Conservation (phyloP, 2,329 filamentous ascomycete species). For the Colletotrichum falcatum region DNA sequence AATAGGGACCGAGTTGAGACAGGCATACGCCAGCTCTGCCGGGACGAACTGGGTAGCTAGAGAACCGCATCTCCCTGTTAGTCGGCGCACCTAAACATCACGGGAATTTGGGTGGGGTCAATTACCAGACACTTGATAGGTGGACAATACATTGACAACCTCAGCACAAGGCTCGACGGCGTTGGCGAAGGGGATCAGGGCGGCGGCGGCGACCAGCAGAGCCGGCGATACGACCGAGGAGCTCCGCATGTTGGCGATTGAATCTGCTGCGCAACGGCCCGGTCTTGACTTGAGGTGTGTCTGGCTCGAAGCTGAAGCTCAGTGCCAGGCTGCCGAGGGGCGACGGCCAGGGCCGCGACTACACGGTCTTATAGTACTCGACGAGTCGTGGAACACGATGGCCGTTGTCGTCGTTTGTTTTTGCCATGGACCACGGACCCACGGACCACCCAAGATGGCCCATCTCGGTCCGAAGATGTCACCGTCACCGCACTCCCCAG, state of each 20-base stretch:
- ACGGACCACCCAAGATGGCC: background rate
- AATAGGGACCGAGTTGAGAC: conserved; percentile 56
- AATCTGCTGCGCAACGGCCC: background rate
- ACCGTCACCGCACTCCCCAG: conserved; percentile 6
- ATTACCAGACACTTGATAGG: conserved; percentile 21
- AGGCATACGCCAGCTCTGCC: conserved; percentile 54
- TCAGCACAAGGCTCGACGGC: conserved; percentile 26
- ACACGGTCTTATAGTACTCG: conserved; percentile 13
- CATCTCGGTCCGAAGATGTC: conserved; percentile 9
- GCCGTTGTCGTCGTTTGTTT: conserved; percentile 7
- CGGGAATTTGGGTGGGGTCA: background rate
- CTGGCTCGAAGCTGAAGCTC: conserved; percentile 17
- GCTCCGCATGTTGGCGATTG: conserved; percentile 19
- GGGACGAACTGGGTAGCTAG: conserved; percentile 44
- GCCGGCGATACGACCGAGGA: conserved; percentile 16
- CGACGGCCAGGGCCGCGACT: background rate
- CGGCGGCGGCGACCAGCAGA: conserved; percentile 14
- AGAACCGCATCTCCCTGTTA: background rate
- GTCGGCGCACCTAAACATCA: background rate
- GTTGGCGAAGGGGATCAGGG: conserved; percentile 9
- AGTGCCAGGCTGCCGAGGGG: background rate
- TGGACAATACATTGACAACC: conserved; percentile 25
- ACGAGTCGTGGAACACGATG: no score
- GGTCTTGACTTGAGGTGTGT: background rate
- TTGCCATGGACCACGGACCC: background rate